Percentiles rank a stretch among this genome's conserved stretches.
Conservation (phyloP, 352 stramenopile genomes). For the Globisporangium paroecandrum region DNA sequence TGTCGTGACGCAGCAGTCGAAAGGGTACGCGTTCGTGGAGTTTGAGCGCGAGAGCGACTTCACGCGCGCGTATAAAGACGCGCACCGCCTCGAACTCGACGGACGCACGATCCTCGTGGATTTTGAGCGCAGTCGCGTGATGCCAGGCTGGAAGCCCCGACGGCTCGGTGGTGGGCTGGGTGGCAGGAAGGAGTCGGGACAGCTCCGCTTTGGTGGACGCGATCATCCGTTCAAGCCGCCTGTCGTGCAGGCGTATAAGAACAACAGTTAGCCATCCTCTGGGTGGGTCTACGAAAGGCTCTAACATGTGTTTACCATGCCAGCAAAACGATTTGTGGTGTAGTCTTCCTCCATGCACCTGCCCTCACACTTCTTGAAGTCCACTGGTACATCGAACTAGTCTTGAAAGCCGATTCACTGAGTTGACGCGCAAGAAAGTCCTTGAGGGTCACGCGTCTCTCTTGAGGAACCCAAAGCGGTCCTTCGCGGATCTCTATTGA, state of each 20-base stretch:
- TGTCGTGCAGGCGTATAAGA: neutral
- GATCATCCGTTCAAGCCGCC: constrained; percentile 70
- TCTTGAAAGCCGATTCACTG: too few species aligned
- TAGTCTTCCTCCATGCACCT: too few species aligned
- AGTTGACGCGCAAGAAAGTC: constrained; percentile 40
- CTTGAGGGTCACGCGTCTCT: constrained; percentile 51
- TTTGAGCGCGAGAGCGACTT: constrained; percentile 58
- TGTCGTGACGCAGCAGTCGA: constrained; percentile 55
- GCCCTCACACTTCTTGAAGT: too few species aligned
- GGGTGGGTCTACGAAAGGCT: too few species aligned
- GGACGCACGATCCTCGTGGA: constrained; percentile 66
- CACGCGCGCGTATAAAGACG: constrained; percentile 46
- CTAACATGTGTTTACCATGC: too few species aligned
- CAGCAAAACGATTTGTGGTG: too few species aligned
- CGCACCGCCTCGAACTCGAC: constrained; percentile 58
- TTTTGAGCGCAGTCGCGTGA: constrained; percentile 72
- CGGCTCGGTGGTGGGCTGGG: constrained; percentile 77
- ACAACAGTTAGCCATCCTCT: neutral
- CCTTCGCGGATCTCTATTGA: constrained; percentile 62
- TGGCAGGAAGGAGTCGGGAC: constrained; percentile 72
- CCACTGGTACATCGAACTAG: too few species aligned
- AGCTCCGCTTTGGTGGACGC: constrained; percentile 78
- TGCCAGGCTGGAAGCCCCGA: constrained; percentile 79
- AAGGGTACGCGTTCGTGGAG: constrained; percentile 79
- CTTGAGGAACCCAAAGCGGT: constrained; percentile 56